Base-by-base conservation (phyloP, 441 rosid species). In the Pelargonium australe region DNA sequence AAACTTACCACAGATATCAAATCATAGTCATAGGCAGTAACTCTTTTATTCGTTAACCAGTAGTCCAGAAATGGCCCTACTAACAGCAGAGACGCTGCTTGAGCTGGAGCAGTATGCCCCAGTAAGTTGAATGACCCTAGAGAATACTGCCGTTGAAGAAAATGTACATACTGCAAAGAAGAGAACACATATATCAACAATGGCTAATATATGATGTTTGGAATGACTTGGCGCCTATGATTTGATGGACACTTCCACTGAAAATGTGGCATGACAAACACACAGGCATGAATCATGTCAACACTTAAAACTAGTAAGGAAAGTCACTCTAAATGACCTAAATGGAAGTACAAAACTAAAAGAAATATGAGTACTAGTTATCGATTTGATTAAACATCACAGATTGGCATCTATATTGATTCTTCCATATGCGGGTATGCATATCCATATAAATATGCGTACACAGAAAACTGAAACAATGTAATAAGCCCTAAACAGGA, bases 101-200 rank as follows among this genome's bases (percentile, higher is more conserved):
- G 93, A 60, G 86, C 90, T 72, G 93, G 93, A 68, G 93, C 90
- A 16, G 93, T 88, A 76, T 88, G 93, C 63, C 93, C 93, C 84
- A 88, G 75, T 61, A 88, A 80, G 78, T 84, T 88, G 80, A 88
- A 86, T 41, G 93, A 88, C 82, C 83, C 85, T 5, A 88, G 82
- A 0, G 87, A 82, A 68, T 86, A 86, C 73, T 84, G 84, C 10
- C 87, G 73, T 71, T 88, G 90, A 77, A 87, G 90, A 77, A 77
- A 80, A 80, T 88, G 93, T 68, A 88, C 93, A 73, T 86, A 88
- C 93, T 88, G 86, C 84, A 57, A 57, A 78, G 14, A 45, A n/a
- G 16, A 51, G 58, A 51, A 51, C 7, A 51, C 4, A 51, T 51
- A 51, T n/a, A 51, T 51, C 6, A 17, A 51, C 58, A n/a, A 51